Evolutionary conservation across 768 basidiomycete genomes (phyloP).

Genomic region (Auriscalpium orientale): DNA sequence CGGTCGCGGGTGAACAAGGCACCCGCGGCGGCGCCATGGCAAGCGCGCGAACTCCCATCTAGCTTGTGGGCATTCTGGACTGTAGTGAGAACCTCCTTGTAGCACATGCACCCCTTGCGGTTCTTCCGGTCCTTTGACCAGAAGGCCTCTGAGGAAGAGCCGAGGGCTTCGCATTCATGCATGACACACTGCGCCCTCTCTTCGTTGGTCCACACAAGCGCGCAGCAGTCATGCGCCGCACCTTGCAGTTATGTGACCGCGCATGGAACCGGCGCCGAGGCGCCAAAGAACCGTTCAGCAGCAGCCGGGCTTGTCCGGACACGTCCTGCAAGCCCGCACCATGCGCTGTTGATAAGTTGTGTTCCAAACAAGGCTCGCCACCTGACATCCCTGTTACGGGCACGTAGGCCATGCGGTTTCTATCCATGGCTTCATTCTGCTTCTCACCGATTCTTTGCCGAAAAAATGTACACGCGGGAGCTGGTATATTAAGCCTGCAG

Average conservation of each 20-base stretch:
- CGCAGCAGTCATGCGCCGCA: neutral
- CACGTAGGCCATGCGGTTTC: too few species aligned
- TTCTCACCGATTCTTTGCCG: too few species aligned
- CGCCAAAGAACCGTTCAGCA: too few species aligned
- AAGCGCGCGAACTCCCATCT: neutral
- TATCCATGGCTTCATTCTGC: too few species aligned
- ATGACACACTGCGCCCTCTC: neutral
- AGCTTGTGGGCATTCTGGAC: neutral
- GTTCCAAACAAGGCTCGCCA: too few species aligned
- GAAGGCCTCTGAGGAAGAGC: neutral
- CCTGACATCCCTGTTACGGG: too few species aligned
- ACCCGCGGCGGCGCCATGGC: neutral
- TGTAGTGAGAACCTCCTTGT: neutral
- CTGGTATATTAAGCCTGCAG: too few species aligned
- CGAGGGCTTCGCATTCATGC: neutral
- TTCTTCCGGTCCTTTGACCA: neutral
- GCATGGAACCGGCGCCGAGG: slow-evolving; percentile 11
- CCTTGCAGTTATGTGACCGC: slow-evolving; percentile 15
- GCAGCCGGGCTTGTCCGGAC: too few species aligned
- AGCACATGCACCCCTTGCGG: neutral
- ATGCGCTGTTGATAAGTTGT: too few species aligned
- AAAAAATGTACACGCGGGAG: too few species aligned
- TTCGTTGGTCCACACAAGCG: neutral
- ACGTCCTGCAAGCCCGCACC: too few species aligned
- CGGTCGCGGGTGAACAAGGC: neutral